phyloP scores from a whole-genome alignment of 441 rosid genomes.

The Brassica balearica region DNA sequence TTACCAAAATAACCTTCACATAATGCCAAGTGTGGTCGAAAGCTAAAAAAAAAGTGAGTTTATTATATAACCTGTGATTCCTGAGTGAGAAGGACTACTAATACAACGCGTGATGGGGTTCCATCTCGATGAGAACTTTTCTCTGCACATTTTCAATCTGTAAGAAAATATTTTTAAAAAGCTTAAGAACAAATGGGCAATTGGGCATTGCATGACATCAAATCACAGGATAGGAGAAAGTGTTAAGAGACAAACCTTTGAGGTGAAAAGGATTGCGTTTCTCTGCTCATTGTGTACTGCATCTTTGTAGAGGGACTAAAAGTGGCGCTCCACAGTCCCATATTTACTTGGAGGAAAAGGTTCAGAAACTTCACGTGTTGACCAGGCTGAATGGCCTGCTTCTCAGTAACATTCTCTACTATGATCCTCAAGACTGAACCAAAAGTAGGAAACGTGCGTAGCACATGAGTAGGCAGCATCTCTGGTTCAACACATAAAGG shows the following conservation, averaged over 20 bases:
- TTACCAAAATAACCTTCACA: not conserved
- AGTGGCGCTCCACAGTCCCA: constrained; percentile 38
- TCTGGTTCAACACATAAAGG: constrained; percentile 42
- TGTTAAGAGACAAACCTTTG: constrained; percentile 30
- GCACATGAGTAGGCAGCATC: constrained; percentile 23
- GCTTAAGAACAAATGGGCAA: not conserved
- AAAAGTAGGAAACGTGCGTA: constrained; percentile 43
- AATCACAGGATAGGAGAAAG: constrained; percentile 8
- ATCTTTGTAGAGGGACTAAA: constrained; percentile 44
- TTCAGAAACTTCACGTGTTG: constrained; percentile 41
- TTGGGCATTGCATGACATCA: not conserved
- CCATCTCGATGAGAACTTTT: constrained; percentile 28
- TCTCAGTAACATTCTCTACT: constrained; percentile 32
- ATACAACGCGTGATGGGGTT: constrained; percentile 8
- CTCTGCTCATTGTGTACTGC: constrained; percentile 34
- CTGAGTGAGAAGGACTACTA: constrained; percentile 26
- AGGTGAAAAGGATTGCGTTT: constrained; percentile 25
- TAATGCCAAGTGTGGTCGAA: not conserved
- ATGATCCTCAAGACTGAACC: constrained; percentile 43
- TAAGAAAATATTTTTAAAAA: not conserved
- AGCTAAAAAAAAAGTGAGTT: not conserved
- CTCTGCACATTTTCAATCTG: constrained; percentile 21
- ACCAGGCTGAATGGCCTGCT: constrained; percentile 40
- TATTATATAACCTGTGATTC: constrained; percentile 39
- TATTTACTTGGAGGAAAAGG: constrained; percentile 34